These are phyloP conservation scores for Pichia kudriavzevii DNA, from an alignment of 1,139 yeast genomes.

Conservation along the genomic window DNA sequence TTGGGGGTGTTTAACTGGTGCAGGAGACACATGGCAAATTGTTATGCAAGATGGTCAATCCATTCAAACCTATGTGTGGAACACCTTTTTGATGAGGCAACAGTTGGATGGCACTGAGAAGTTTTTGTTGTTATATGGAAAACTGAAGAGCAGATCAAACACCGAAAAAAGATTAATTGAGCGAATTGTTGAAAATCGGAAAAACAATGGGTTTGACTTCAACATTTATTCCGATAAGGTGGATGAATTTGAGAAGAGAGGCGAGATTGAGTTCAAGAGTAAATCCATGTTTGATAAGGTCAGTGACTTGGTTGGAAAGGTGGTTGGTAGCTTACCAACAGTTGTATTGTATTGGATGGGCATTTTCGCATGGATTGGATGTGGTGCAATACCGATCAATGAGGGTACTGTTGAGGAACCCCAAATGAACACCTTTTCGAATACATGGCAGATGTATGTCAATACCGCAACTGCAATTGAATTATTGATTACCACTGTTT, in stretches of 20 bases:
- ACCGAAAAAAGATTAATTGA: slow-evolving; percentile 22
- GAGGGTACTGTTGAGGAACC: slow-evolving; percentile 13
- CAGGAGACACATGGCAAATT: slow-evolving; percentile 33
- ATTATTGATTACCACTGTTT: slow-evolving; percentile 28
- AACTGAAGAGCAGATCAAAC: slow-evolving; percentile 28
- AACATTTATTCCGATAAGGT: background rate
- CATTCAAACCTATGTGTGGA: slow-evolving; percentile 34
- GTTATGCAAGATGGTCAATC: slow-evolving; percentile 37
- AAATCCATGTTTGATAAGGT: slow-evolving; percentile 28
- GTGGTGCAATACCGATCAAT: slow-evolving; percentile 27
- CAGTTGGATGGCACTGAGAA: slow-evolving; percentile 27
- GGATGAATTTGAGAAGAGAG: background rate
- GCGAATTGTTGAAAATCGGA: slow-evolving; percentile 4
- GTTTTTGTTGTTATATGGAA: slow-evolving; percentile 22
- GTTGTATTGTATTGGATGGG: slow-evolving; percentile 32
- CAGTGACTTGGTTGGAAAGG: slow-evolving; percentile 20
- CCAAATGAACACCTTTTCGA: slow-evolving; percentile 23
- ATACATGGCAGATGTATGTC: slow-evolving; percentile 34
- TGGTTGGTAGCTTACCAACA: slow-evolving; percentile 28
- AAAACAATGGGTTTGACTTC: slow-evolving; percentile 1
- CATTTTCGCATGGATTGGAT: slow-evolving; percentile 31
- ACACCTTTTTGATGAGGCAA: slow-evolving; percentile 34
- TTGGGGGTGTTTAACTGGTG: slow-evolving; percentile 28
- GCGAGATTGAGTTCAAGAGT: slow-evolving; percentile 3
- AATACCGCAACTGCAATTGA: slow-evolving; percentile 34